Evolutionary conservation across 73 alveolate genomes (phyloP).

Genomic region (Symbiodinium natans): DNA sequence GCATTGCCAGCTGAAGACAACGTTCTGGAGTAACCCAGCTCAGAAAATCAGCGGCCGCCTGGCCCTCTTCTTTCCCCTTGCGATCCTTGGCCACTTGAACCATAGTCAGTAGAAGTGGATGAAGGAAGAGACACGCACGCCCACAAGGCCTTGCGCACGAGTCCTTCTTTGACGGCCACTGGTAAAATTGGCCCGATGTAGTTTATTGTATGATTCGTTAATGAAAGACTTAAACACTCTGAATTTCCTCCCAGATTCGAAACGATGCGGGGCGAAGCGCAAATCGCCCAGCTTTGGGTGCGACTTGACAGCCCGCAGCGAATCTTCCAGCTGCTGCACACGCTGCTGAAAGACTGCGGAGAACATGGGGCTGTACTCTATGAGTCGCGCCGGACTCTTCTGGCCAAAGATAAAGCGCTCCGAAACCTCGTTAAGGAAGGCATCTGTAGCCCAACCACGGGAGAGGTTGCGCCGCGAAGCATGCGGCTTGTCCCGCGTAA

Average conservation of each 20-base stretch:
- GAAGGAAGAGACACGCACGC: background rate
- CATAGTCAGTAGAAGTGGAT: background rate
- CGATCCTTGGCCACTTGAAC: background rate
- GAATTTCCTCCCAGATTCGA: background rate
- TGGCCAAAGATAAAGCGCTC: background rate
- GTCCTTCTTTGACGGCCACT: too few relatives aligned
- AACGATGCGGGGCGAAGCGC: conserved; percentile 24
- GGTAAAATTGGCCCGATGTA: too few relatives aligned
- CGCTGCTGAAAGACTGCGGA: background rate
- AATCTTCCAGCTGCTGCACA: background rate
- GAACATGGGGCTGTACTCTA: background rate
- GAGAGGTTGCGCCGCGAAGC: conserved; percentile 19
- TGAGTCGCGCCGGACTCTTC: background rate
- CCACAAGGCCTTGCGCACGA: background rate
- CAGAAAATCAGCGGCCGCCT: background rate
- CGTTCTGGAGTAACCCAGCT: background rate
- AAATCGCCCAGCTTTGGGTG: background rate
- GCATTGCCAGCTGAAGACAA: background rate
- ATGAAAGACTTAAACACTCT: too few relatives aligned
- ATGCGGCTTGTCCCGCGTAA: conserved; percentile 35
- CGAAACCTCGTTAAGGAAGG: conserved; percentile 1
- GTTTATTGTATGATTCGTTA: too few relatives aligned
- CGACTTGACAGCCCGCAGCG: background rate
- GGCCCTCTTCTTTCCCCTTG: background rate
- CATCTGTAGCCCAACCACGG: conserved; percentile 20